These are phyloP conservation scores for Xylariaceae sp. DNA, from an alignment of 2,329 filamentous ascomycete genomes.

Conservation along the genomic window DNA sequence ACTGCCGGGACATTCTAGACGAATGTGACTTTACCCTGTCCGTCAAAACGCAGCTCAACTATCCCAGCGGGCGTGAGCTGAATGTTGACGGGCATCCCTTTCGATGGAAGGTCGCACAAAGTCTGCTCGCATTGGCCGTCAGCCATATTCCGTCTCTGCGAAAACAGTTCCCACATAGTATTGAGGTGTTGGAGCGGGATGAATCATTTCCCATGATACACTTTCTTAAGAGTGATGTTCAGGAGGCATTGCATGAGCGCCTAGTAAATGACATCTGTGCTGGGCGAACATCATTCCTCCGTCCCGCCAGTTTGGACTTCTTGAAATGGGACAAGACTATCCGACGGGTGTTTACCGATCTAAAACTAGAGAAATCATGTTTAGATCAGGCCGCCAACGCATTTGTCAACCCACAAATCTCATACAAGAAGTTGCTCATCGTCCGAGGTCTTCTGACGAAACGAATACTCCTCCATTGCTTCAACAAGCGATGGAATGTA, in stretches of 20 bases:
- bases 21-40: conserved; percentile 56
- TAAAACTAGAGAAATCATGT: conserved; percentile 18
- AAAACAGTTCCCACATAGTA: conserved; percentile 33
- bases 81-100: conserved; percentile 48
- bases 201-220: conserved; percentile 29
- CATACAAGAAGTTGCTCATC: conserved; percentile 42
- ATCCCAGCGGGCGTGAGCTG: conserved; percentile 46
- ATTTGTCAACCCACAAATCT: conserved; percentile 31
- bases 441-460: conserved; percentile 59
- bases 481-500: conserved; percentile 64
- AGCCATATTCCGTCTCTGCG: conserved; percentile 36
- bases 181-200: conserved; percentile 39
- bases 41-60: conserved; percentile 52
- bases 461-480: conserved; percentile 51
- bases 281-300: conserved; percentile 27
- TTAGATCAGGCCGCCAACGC: conserved; percentile 22
- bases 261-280: conserved; percentile 40
- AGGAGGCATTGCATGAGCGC: conserved; percentile 38
- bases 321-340: conserved; percentile 5
- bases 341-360: conserved; percentile 22
- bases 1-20: conserved; percentile 58
- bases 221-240: conserved; percentile 45
- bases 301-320: conserved; percentile 11
- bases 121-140: conserved; percentile 38
- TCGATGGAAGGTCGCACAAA: conserved; percentile 45